These are phyloP conservation scores for Luvunga scandens DNA, from an alignment of 345 rosid genomes.

Conservation along the genomic window DNA sequence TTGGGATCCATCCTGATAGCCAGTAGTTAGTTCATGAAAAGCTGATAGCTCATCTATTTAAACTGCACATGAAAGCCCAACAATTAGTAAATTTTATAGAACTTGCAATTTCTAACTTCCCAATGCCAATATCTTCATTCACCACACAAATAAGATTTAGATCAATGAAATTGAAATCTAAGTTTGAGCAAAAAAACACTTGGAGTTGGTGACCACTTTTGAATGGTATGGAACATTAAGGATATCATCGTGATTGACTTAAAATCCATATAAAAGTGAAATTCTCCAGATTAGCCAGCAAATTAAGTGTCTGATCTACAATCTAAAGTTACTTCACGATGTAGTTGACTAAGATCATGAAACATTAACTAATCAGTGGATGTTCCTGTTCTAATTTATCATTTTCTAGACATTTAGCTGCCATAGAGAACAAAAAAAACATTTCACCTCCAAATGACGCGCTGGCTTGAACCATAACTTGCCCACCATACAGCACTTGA, in stretches of 20 bases:
- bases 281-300: not conserved
- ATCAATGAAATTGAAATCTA: not conserved
- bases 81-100: not conserved
- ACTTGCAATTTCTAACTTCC: slow-evolving; percentile 1
- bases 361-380: not conserved
- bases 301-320: slow-evolving; percentile 2
- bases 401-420: not conserved
- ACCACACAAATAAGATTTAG: not conserved
- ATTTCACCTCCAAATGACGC: slow-evolving; percentile 85
- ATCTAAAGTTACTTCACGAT: not conserved
- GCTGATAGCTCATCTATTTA: not conserved
- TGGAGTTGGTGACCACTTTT: not conserved
- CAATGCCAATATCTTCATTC: not conserved
- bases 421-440: slow-evolving; percentile 6
- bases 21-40: not conserved
- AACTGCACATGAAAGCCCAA: not conserved
- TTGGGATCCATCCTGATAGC: not conserved
- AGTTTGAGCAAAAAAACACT: not conserved
- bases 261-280: not conserved
- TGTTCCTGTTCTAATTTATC: not conserved
- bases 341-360: not conserved
- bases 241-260: not conserved
- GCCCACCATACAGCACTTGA: slow-evolving; percentile 99
- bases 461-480: slow-evolving; percentile 94
- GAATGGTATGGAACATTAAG: not conserved